Base-by-base conservation (phyloP, 228 moss, liverwort and hornwort species). In the Sphagnum fallax region DNA sequence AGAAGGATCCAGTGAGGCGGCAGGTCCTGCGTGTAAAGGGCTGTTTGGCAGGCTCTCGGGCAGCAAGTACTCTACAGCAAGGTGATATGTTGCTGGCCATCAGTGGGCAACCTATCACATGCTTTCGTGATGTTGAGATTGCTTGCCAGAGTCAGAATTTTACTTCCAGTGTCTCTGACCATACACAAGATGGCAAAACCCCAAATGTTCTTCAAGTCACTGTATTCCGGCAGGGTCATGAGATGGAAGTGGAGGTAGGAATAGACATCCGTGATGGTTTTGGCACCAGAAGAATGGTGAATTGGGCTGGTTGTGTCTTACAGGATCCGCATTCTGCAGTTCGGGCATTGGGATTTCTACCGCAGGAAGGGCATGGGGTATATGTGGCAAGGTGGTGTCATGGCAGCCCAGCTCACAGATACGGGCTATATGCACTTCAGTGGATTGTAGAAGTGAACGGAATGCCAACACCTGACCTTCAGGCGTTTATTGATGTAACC, bases 361-460 rank as follows among this genome's bases (percentile, higher is more conserved):
- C 92, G 0, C 90, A 90, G 14, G 88, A 95, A 72, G 94, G 91
- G n/a, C 94, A 94, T 51, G 94, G 94, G 4, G 94, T 94, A 12
- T 94, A 94, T 53, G 91, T 94, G 53, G 88, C 91, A 6, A 75
- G 90, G 10, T 91, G 94, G 94, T 94, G 90, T 69, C 90, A 88
- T 51, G 94, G 94, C 5, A 94, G 94, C 49, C 91, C 91, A 9
- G 91, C 79, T 4, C 86, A 94, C 62, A 78, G 91, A 61, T 94
- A 94, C 64, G 90, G 90, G 52, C 62, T 94, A 59, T 90, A 91
- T 13, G 90, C 94, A 0, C 80, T 91, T 6, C 94, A 90, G 8
- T 94, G 94, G 94, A 94, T 94, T 62, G 94, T 94, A 50, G 91
- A 94, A 79, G 83, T 94, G 9, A 91, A 94, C 60, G 94, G 91